Base-by-base conservation (phyloP, 2,329 filamentous ascomycete genomes). In the Alternaria atra region DNA sequence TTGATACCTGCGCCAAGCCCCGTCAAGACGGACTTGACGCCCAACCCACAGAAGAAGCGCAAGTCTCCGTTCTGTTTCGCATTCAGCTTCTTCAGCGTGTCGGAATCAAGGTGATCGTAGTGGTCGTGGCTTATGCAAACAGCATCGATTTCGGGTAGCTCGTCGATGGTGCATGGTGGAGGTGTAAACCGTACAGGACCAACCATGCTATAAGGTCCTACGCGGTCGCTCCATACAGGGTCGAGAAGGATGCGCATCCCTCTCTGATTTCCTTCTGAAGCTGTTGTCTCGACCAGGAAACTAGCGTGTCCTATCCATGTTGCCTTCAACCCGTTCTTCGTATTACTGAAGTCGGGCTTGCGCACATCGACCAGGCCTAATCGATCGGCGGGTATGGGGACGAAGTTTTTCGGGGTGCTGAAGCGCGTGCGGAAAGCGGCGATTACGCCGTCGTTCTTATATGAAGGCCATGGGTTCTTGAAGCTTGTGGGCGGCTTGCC, bases 61-160 rank as follows among this genome's bases (percentile, higher is more conserved):
- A 83, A 39, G 4, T 74, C 61, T 0, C 77, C 75, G 15, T 76
- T 74, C 40, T 78, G 77, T 32, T 72, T 75, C 40, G 63, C 65
- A 63, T 81, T 81, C 17, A 84, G 65, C 25, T 77, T 70, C 58
- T 69, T 77, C 39, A 87, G 71, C 0, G 83, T 83, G 17, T 78
- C 74, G 5, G 78, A 72, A 61, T 86, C 84, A 51, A 86, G 77
- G 60, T 87, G 85, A 64, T 87, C 84, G 65, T 86, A 86, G 67
- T 87, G 85, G 64, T 86, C 84, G 69, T 87, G 85, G 55, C 81
- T 84, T 48, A 87, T 85, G 58, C 81, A 74, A 3, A 87, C 78
- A 3, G 83, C 69, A 56, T 87, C 85, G 9, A 86, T 74, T 2
- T 83, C 78, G 0, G 85, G 85, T 3, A 87, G 68, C 17, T 85